A percentile compares a stretch with the other conserved stretches of the same genome.
These are phyloP conservation scores for Helicostylum pulchrum DNA, from an alignment of 192 early-diverging fungal genomes.

Conservation along the genomic window DNA sequence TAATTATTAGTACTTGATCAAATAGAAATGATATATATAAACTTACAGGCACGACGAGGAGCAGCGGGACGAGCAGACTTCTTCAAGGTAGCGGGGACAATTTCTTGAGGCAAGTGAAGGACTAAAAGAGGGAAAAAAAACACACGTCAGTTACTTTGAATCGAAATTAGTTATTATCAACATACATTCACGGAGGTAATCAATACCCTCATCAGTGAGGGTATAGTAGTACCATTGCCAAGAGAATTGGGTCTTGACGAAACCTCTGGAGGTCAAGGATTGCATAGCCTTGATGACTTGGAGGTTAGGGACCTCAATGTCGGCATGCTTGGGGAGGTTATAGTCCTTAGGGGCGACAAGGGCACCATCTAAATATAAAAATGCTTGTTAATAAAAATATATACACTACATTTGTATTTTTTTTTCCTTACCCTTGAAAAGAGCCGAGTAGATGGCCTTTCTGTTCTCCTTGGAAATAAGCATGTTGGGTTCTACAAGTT, in stretches of 20 bases:
- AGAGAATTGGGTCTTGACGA: conserved; percentile 95
- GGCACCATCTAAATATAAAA: conserved; percentile 73
- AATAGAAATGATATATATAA: not conserved
- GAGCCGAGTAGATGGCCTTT: conserved; percentile 92
- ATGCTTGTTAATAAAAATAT: conserved; percentile 20
- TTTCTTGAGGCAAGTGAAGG: conserved; percentile 96
- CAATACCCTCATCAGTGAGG: conserved; percentile 97
- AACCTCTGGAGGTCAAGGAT: conserved; percentile 90
- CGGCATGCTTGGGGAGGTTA: conserved; percentile 92
- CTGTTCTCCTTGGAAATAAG: conserved; percentile 97
- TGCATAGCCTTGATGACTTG: conserved; percentile 99
- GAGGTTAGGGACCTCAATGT: conserved; percentile 96
- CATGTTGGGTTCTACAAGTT: conserved; percentile 60
- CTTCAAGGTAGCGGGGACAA: conserved; percentile 97
- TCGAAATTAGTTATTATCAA: not conserved
- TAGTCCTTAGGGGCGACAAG: conserved; percentile 99
- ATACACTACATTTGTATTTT: not conserved
- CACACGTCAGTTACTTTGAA: not conserved
- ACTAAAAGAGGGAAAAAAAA: conserved; percentile 37
- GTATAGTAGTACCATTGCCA: conserved; percentile 99
- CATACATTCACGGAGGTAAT: conserved; percentile 87
- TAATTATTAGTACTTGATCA: not conserved
- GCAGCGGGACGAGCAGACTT: conserved; percentile 82
- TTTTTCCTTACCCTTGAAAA: conserved; percentile 73
- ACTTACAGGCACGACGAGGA: conserved; percentile 66